A percentile compares a stretch with the other conserved stretches of the same genome.
These are phyloP conservation scores for Populus tremula DNA, from an alignment of 345 rosid genomes.

Conservation along the genomic window DNA sequence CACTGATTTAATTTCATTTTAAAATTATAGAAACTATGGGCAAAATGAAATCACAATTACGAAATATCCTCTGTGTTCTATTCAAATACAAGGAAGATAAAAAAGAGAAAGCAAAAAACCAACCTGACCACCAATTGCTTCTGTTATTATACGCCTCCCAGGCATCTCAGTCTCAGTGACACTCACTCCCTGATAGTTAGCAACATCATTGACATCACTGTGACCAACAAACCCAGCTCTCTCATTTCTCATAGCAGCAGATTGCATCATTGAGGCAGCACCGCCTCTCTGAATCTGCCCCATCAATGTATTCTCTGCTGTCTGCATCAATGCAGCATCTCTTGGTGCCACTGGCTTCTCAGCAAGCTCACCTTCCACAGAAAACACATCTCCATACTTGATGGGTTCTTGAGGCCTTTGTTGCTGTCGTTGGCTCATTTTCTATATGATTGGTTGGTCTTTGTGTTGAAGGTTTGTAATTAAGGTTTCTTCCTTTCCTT, in stretches of 20 bases:
- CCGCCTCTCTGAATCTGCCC: conserved; percentile 30
- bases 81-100: background rate
- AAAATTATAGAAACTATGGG: no score
- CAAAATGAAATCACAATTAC: no score
- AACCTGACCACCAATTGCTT: conserved; percentile 42
- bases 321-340: conserved; percentile 41
- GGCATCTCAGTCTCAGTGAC: conserved; percentile 21
- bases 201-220: conserved; percentile 10
- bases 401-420: conserved; percentile 26
- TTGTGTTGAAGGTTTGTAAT: background rate
- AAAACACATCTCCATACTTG: conserved; percentile 36
- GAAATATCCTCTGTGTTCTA: no score
- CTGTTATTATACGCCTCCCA: conserved; percentile 19
- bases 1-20: background rate
- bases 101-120: background rate
- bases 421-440: conserved; percentile 47
- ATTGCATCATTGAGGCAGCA: conserved; percentile 30
- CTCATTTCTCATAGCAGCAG: conserved; percentile 33
- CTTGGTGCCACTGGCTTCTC: conserved; percentile 27
- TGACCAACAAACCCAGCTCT: conserved; percentile 24
- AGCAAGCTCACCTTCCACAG: conserved; percentile 27
- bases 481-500: background rate
- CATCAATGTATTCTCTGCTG: conserved; percentile 28
- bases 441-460: background rate
- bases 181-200: conserved; percentile 16